Base-by-base conservation (phyloP, 495 filamentous ascomycete species). In the Neurospora sp. region DNA sequence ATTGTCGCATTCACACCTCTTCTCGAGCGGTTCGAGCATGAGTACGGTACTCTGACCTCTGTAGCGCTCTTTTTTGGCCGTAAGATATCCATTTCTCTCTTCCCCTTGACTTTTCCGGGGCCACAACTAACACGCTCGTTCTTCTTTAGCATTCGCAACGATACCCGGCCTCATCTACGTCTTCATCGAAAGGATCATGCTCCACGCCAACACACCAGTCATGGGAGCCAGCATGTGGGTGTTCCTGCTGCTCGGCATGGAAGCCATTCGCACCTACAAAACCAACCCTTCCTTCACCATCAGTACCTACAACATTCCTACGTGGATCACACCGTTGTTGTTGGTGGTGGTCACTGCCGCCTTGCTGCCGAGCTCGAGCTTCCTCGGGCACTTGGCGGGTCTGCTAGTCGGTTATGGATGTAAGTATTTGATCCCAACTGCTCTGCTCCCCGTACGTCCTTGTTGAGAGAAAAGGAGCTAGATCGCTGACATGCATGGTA, bases 21-120 rank as follows among this genome's bases (percentile, higher is more conserved):
- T 68, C 78, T 98, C 74, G 94, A 97, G 81, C 87, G 94, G 68
- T 99, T 98, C 79, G 96, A 99, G 82, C 85, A 89, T n/a, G 95
- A 97, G 78, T 87, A 96, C 83, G 96, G 96, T 37, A 97, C 94
- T n/a, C 83, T 98, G 75, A 90, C 91, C 37, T 89, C 93, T 22
- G 76, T 95, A 68, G 87, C 92, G 42, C 85, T 98, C 76, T 96
- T 98, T 80, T 86, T 94, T 74, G 96, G 96, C 69, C 93, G 94
- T 97, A 86, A 85, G 94, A 75, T 14, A 35, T 16, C 14, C 53
- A 12, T 6, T n/a, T 20, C 53, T 61, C 6, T 31, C 27, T 35
- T 35, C 53, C 35, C 6, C 14, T 31, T 10, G 31, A 65, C 12
- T 3, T 65, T 45, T 8, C 18, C n/a, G 7, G 20, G 18, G 4